Evolutionary conservation across 768 basidiomycete genomes (phyloP), one percentile per base, ranked within the genome.

Genomic region (Russula sp.): DNA sequence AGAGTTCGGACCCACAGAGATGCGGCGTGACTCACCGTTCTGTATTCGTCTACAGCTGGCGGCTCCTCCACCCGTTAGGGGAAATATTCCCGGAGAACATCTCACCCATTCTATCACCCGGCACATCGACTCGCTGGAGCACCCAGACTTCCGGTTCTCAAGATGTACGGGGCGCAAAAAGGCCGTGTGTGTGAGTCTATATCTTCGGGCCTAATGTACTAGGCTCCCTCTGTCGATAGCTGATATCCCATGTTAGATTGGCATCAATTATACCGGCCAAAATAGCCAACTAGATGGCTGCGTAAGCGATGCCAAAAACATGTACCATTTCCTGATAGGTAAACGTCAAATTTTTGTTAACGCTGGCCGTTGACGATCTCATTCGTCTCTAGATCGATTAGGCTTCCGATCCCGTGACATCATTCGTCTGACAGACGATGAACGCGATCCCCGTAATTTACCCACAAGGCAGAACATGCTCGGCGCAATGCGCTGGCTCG

Each of bases 381-480:
- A 13, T 39, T 45, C 16, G 35, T 35, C 25, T 7, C 56, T n/a
- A 75, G 75, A 73, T 41, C 70, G 72, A 47, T 78, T 74, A 67
- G 63, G 72, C 35, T 83, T 79, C 69, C 68, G 70, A 51, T 53
- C 73, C 29, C 76, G 77, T 29, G 78, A 81, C 63, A 77, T 82
- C 48, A 79, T 83, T 62, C 73, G 81, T 65, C 72, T 83, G 34
- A 75, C 76, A 10, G 81, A 83, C 66, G 75, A 77, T 43, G 67
- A 73, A 0, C 64, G 47, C 7, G 71, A 75, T 58, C 70, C 71
- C 8, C 70, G 74, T 47, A 71, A 76, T 59, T 65, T 72, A 38
- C 81, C 81, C 4, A 82, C 79, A 1, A 64, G 73, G 43, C 73
- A 68, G 32, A 83, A 83, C 66, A 82, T 83, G 65, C 69, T 80